Evolutionary conservation across 106 monocot species (phyloP), one percentile per base, ranked within the genome.

Genomic region (Apostasia shenzhenica): DNA sequence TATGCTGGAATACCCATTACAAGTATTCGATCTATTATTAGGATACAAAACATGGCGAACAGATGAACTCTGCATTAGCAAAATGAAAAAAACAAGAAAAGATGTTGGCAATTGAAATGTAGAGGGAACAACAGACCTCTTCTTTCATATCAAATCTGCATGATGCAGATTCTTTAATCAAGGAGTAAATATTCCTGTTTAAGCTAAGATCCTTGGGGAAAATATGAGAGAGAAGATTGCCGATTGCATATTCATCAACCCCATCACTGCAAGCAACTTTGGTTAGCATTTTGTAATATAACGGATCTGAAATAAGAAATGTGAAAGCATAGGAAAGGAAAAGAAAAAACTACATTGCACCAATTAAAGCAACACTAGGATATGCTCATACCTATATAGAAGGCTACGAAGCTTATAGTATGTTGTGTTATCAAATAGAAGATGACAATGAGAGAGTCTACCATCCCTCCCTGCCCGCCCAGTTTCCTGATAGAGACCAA

Each of bases 391-490:
- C 95, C 95, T 89, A 67, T 92, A 80, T 42, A 70, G 80, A 71
- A 99, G 84, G 74, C 97, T 99, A 41, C 85, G 97, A 58, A 92
- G 89, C 79, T 83, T 89, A 71, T 75, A 83, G 63, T 87, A 99
- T 45, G 87, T 90, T 63, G 58, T 45, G 14, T 75, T 74, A 71
- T 99, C 97, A 57, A 92, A 63, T 72, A 92, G 77, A 52, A 99
- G 89, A 76, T 99, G 89, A 37, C 97, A 99, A 83, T 75, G 73
- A 56, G 92, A 87, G 48, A 83, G 14, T 39, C 84, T 80, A 2
- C 97, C 97, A 80, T 99, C 92, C 72, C 97, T 99, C 70, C 97
- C 97, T 70, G 97, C 97, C 58, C 97, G 89, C 12, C 97, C 97
- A 85, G 84, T 99, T 92, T 99, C 89, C 92, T 97, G 54, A 8